Percentiles rank a stretch among this genome's conserved stretches.
Evolutionary conservation across 164 flowering plant genomes (phyloP).

Genomic region (grape (Vitis vinifera)): ASM3070453v1 NC_081807.1:3331501-3332000

Average conservation of each 20-base stretch:
- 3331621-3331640: no score
- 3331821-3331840: not conserved
- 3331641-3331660: no score
- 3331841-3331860: constrained; percentile 70
- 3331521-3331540: no score
- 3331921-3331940: constrained; percentile 63
- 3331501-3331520: no score
- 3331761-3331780: not conserved
- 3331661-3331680: no score
- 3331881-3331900: constrained; percentile 79
- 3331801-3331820: not conserved
- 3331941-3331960: not conserved
- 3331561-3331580: no score
- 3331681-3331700: no score
- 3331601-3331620: no score
- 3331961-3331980: not conserved
- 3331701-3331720: no score
- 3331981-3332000: constrained; percentile 9
- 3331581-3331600: no score
- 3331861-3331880: constrained; percentile 81
- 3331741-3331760: not conserved
- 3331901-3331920: constrained; percentile 79
- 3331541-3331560: no score
- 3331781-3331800: not conserved
- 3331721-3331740: not conserved